phyloP scores from a whole-genome alignment of 2,329 filamentous ascomycete genomes.

The Aureobasidium vineae region DNA sequence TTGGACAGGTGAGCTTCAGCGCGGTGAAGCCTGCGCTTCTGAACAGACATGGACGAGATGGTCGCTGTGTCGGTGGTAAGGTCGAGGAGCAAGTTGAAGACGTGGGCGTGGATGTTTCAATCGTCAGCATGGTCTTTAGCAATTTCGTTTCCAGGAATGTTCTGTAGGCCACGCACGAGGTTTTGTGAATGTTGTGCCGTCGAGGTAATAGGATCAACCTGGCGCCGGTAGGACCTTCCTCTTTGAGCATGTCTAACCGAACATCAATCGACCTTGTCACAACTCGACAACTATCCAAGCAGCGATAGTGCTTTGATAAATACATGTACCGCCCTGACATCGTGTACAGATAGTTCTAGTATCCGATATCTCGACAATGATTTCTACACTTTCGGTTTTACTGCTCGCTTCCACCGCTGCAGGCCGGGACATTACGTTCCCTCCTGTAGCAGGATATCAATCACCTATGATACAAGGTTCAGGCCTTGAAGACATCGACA shows the following conservation, averaged over 20 bases:
- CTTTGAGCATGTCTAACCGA: constrained; percentile 4
- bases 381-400: constrained; percentile 9
- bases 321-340: background rate
- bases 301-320: background rate
- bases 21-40: too few relatives aligned
- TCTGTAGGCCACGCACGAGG: too few relatives aligned
- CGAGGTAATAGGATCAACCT: too few relatives aligned
- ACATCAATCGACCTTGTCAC: background rate
- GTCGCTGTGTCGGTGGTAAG: too few relatives aligned
- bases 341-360: background rate
- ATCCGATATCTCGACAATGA: background rate
- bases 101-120: too few relatives aligned
- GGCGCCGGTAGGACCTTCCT: background rate
- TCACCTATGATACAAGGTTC: constrained; percentile 36
- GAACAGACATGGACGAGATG: too few relatives aligned
- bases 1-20: too few relatives aligned
- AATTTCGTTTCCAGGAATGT: too few relatives aligned
- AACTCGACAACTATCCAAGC: background rate
- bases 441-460: constrained; percentile 41
- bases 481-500: constrained; percentile 31
- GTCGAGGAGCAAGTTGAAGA: too few relatives aligned
- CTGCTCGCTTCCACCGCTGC: constrained; percentile 27
- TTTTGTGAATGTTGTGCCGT: too few relatives aligned
- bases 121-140: too few relatives aligned
- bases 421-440: constrained; percentile 47